A percentile compares a stretch with the other conserved stretches of the same genome.
Conservation (phyloP, 2,329 filamentous ascomycete genomes). For the Calonectria naviculata region DNA sequence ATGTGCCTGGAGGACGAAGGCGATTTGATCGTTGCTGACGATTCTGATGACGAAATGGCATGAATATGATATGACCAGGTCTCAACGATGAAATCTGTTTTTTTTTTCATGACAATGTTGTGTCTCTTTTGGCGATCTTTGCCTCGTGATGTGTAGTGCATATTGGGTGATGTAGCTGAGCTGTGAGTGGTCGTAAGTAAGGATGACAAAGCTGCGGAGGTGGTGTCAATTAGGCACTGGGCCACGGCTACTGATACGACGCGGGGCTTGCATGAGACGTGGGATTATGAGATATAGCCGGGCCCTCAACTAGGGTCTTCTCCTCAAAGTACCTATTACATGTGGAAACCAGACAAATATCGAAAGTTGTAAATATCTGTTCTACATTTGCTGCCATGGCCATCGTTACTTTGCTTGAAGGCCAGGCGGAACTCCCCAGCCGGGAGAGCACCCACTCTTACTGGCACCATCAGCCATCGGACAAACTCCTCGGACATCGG, state of each 20-base stretch:
- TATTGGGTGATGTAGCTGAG: not conserved
- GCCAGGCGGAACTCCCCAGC: slow-evolving; percentile 68
- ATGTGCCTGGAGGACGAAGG: slow-evolving; percentile 19
- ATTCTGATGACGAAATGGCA: slow-evolving; percentile 47
- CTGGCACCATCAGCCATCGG: slow-evolving; percentile 78
- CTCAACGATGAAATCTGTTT: slow-evolving; percentile 22
- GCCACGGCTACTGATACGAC: not conserved
- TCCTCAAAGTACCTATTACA: not conserved
- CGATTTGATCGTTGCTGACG: slow-evolving; percentile 43
- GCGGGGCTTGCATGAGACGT: slow-evolving; percentile 15
- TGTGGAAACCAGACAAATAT: not conserved
- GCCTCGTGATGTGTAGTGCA: not conserved
- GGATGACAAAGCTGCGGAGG: slow-evolving; percentile 16
- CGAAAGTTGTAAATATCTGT: not conserved
- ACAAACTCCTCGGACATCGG: slow-evolving; percentile 72
- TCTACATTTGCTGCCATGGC: slow-evolving; percentile 43
- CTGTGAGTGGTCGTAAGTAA: not conserved
- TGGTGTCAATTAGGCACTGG: not conserved
- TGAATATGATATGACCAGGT: slow-evolving; percentile 48
- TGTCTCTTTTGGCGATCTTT: not conserved
- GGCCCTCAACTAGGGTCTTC: not conserved
- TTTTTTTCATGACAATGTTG: not conserved
- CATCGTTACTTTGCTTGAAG: slow-evolving; percentile 40
- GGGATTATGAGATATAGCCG: not conserved
- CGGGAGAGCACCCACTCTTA: slow-evolving; percentile 72